A percentile compares a stretch with the other conserved stretches of the same genome.
Conservation (phyloP, 2,329 filamentous ascomycete genomes). For the Phaeophleospora eucalypticola region DNA sequence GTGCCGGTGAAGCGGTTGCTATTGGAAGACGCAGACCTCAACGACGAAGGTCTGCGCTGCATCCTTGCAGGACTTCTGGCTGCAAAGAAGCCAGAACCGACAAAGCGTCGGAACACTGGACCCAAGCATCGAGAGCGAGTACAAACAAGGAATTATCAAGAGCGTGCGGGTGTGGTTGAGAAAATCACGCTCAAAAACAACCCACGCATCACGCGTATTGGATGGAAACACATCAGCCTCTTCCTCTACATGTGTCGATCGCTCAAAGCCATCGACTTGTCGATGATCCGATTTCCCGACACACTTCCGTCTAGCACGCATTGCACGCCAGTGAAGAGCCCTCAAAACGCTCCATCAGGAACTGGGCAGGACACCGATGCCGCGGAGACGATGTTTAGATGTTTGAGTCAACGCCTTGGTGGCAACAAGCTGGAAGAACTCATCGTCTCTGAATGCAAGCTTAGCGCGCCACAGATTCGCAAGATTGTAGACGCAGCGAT, state of each 20-base stretch:
- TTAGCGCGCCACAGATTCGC: conserved; percentile 67
- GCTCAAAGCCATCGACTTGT: conserved; percentile 80
- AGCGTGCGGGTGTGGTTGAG: conserved; percentile 72
- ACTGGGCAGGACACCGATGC: conserved; percentile 44
- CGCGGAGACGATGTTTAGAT: conserved; percentile 65
- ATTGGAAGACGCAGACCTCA: conserved; percentile 81
- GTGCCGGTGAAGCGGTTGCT: conserved; percentile 85
- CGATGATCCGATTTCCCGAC: conserved; percentile 73
- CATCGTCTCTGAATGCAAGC: conserved; percentile 73
- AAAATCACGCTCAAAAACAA: conserved; percentile 88
- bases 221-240: conserved; percentile 85
- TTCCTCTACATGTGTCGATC: conserved; percentile 89
- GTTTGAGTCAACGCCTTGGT: conserved; percentile 71
- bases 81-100: conserved; percentile 61
- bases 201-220: conserved; percentile 72
- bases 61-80: conserved; percentile 82
- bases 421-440: conserved; percentile 76
- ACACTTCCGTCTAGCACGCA: conserved; percentile 27
- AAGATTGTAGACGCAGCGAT: conserved; percentile 78
- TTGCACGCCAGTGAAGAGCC: conserved; percentile 18
- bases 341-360: conserved; percentile 27
- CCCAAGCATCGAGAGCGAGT: conserved; percentile 29
- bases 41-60: conserved; percentile 80
- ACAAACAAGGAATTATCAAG: conserved; percentile 23
- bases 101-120: conserved; percentile 24